phyloP scores from a whole-genome alignment of 192 early-diverging fungal species.

The Powellomyces hirtus region DNA sequence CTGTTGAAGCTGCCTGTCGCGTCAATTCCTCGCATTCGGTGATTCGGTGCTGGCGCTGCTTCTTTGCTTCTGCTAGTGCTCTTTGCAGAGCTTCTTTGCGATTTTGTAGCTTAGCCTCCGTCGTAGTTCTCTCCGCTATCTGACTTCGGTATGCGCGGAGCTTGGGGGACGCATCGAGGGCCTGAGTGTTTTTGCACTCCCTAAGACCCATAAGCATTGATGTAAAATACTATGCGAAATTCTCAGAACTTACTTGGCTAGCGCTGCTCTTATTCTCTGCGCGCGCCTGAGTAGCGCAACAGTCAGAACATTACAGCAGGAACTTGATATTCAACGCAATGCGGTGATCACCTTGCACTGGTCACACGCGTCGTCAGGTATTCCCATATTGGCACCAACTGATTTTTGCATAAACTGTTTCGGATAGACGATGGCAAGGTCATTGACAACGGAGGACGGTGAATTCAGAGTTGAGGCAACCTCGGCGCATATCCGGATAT shows the following conservation, averaged over 20 bases:
- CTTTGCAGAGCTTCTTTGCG: neutral
- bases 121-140: neutral
- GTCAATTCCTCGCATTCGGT: neutral
- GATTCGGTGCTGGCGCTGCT: neutral
- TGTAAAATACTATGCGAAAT: conserved; percentile 8
- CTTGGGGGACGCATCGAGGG: neutral
- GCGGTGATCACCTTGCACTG: neutral
- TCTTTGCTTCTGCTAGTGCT: neutral
- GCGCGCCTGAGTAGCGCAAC: neutral
- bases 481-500: neutral
- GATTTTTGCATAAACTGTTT: conserved; percentile 15
- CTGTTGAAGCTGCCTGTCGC: neutral
- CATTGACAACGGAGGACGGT: no score
- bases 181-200: neutral
- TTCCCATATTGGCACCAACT: conserved; percentile 22
- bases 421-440: neutral
- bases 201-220: neutral
- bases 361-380: neutral
- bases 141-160: neutral
- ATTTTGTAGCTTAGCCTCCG: neutral
- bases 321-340: no score
- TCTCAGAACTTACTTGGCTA: conserved; percentile 16
- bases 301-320: neutral
- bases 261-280: neutral
- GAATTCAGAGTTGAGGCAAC: neutral